Evolutionary conservation across 345 rosid species (phyloP), one percentile per base, ranked within the genome.

Genomic region (Geranium rotundifolium): DNA sequence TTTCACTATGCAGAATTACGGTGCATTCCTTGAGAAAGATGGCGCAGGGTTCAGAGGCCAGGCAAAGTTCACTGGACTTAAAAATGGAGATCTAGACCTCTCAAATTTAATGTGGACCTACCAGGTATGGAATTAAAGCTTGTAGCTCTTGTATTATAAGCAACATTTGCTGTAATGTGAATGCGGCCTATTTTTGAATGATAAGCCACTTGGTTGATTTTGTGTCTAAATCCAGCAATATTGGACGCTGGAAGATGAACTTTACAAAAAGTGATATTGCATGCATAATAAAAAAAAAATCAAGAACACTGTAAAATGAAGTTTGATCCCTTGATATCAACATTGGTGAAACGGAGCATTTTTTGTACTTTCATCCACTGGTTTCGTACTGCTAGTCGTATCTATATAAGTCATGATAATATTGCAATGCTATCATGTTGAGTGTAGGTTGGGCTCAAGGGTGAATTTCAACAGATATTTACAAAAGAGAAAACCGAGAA

Each of bases 1-100:
- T 23, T 14, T 71, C 57, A 68, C 80, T 72, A 46, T 67, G 41
- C 81, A 92, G 98, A 92, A 92, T 63, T 92, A 82, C 52, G 98
- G 96, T 59, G 95, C 96, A 69, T 89, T 77, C 73, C 69, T 92
- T 65, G 98, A 92, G 79, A 84, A 68, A 69, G 96, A 92, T 73
- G 98, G 98, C 61, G 96, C 81, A 16, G 98, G 96, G 19, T 84
- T 92, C 75, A 92, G 78, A 84, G 98, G 98, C 76, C 80, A 82
- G 60, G 68, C 57, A 8, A 84, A 77, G 80, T 80, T 89, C 67
- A 89, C 90, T 64, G 96, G 98, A 67, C 83, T 92, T 54, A 85
- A 73, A 66, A 73, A 79, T 61, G 96, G 98, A 60, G 88, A 92
- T 76, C 63, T 80, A 13, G 90, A 92, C 80, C 89, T 92, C 41